A percentile compares a stretch with the other conserved stretches of the same genome.
phyloP scores from a whole-genome alignment of 225 moss, liverwort and hornwort genomes.

The Antitrichia curtipendula region DNA sequence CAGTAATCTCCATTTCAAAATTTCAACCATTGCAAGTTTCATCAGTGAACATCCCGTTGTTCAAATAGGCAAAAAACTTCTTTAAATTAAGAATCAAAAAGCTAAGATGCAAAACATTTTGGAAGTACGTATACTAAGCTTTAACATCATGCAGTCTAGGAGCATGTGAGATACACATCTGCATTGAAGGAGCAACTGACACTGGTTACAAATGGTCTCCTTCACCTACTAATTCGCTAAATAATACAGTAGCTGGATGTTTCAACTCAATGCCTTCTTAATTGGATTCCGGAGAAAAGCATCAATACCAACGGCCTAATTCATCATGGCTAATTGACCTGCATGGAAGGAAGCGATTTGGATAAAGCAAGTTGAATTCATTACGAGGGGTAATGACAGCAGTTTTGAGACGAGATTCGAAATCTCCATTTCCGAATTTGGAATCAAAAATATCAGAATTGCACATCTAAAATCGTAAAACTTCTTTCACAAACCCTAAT shows the following conservation, averaged over 20 bases:
- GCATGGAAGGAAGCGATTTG: not conserved
- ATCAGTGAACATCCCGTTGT: no score
- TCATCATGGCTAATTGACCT: not conserved
- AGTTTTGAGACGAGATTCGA: not conserved
- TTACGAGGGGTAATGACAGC: not conserved
- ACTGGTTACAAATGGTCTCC: not conserved
- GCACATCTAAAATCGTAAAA: not conserved
- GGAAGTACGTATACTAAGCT: no score
- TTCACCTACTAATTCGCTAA: not conserved
- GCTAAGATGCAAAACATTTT: no score
- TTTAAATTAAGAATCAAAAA: no score
- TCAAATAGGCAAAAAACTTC: no score
- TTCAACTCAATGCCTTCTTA: not conserved
- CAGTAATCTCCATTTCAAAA: no score
- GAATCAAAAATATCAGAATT: not conserved
- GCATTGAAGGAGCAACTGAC: not conserved
- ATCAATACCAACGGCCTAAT: not conserved
- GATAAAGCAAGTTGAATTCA: not conserved
- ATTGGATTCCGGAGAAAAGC: not conserved
- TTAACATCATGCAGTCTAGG: no score
- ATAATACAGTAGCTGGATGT: not conserved
- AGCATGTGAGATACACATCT: no score
- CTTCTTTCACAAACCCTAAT: not conserved
- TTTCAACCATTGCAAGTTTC: no score
- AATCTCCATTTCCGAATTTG: not conserved